Conservation (phyloP, 2,329 filamentous ascomycete genomes). For the Hypocrella siamensis region DNA sequence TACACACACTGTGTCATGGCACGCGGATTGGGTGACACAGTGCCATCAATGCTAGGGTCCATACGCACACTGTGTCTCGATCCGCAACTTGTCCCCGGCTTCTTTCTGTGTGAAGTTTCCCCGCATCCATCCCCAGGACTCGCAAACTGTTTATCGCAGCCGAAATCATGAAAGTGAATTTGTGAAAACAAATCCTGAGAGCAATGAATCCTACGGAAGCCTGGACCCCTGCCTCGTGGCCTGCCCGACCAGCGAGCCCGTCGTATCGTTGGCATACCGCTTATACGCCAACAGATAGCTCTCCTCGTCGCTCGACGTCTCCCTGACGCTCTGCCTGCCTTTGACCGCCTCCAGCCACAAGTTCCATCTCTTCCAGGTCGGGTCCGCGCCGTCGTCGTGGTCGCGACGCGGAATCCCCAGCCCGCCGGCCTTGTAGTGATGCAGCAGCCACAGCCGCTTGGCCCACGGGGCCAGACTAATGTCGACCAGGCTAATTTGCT, state of each 20-base stretch:
- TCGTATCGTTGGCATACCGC: constrained; percentile 49
- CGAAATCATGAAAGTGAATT: no score
- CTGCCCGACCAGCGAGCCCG: constrained; percentile 44
- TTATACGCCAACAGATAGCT: constrained; percentile 55
- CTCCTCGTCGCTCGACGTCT: constrained; percentile 53
- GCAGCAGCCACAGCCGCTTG: constrained; percentile 55
- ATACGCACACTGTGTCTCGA: no score
- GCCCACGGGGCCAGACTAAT: constrained; percentile 60
- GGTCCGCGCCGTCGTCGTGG: constrained; percentile 33
- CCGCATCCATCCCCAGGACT: no score
- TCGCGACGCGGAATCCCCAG: constrained; percentile 30
- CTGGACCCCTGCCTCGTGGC: constrained; percentile 45
- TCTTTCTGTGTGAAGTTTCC: no score
- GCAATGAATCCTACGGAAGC: constrained; percentile 41
- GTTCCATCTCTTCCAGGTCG: constrained; percentile 49
- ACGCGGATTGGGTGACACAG: no score
- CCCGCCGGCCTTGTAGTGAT: constrained; percentile 52
- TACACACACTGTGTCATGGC: no score
- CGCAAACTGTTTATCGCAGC: no score
- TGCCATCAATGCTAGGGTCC: no score
- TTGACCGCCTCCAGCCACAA: constrained; percentile 46
- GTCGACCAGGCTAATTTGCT: constrained; percentile 50
- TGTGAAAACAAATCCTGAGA: no score
- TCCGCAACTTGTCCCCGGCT: no score
- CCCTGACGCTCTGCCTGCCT: constrained; percentile 43